Conservation (phyloP, 345 rosid species). For the Populus simonii region DNA sequence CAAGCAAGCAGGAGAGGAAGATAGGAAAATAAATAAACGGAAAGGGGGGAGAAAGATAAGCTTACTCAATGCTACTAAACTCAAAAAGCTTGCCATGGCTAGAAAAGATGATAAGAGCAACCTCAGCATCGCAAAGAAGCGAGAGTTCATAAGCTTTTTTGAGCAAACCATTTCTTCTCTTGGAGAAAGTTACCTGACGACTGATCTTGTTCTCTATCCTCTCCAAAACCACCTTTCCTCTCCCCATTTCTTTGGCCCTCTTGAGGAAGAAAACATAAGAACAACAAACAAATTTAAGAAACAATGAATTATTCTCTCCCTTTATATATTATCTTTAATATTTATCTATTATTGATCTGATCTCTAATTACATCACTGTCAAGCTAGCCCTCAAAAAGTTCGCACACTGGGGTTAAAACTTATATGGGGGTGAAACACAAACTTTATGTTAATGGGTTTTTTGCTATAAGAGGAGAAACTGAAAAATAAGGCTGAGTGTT, state of each 20-base stretch:
- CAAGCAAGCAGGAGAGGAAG: background rate
- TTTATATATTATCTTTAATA: no score
- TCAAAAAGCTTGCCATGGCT: constrained; percentile 36
- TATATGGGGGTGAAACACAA: no score
- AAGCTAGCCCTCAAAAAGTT: background rate
- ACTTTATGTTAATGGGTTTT: no score
- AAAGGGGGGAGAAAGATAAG: background rate
- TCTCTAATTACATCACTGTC: no score
- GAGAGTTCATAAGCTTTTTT: constrained; percentile 45
- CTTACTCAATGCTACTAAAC: constrained; percentile 34
- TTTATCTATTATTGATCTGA: no score
- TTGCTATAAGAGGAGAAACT: background rate
- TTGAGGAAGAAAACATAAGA: background rate
- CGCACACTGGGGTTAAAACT: background rate
- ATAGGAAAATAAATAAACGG: no score
- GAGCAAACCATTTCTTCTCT: constrained; percentile 42
- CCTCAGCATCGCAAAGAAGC: constrained; percentile 41
- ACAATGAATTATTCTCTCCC: background rate
- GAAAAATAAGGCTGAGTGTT: background rate
- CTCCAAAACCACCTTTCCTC: constrained; percentile 45
- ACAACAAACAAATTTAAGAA: background rate
- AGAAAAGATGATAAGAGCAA: constrained; percentile 44
- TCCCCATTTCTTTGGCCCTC: constrained; percentile 28
- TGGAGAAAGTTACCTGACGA: constrained; percentile 44
- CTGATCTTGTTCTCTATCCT: constrained; percentile 45